These are phyloP conservation scores for Cutaneotrichosporon curvatum DNA, from an alignment of 1,284 basidiomycete genomes.

Conservation along the genomic window DNA sequence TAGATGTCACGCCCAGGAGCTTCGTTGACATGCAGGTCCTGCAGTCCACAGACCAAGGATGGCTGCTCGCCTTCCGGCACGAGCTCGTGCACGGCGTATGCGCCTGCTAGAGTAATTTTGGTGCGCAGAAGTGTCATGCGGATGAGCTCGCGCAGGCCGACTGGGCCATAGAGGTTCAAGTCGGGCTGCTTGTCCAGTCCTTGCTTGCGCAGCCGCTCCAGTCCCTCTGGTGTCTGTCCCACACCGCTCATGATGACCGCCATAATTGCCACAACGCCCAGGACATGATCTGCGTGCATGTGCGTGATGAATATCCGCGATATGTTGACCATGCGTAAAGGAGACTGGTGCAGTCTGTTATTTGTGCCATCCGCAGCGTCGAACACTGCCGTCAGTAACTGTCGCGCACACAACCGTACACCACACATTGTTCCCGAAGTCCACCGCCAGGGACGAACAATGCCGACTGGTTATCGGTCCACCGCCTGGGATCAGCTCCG, in stretches of 20 bases:
- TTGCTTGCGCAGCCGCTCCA: constrained; percentile 24
- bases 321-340: constrained; percentile 55
- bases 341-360: constrained; percentile 64
- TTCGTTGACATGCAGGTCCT: constrained; percentile 61
- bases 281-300: constrained; percentile 79
- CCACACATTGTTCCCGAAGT: constrained; percentile 45
- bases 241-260: constrained; percentile 56
- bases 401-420: constrained; percentile 24
- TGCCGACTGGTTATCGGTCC: constrained; percentile 42
- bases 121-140: constrained; percentile 67
- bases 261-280: constrained; percentile 70
- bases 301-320: constrained; percentile 79
- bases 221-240: constrained; percentile 36
- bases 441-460: constrained; percentile 45
- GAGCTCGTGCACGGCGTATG: constrained; percentile 76
- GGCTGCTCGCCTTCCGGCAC: constrained; percentile 53
- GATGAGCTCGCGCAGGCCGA: constrained; percentile 70
- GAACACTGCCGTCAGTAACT: constrained; percentile 55
- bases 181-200: constrained; percentile 48
- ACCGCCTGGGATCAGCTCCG: constrained; percentile 34
- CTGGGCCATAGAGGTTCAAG: constrained; percentile 75
- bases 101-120: constrained; percentile 56
- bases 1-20: constrained; percentile 58
- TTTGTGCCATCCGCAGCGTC: constrained; percentile 86
- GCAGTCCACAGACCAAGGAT: constrained; percentile 50